These are phyloP conservation scores for Haemoproteus tartakovskyi DNA, from an alignment of 169 alveolate species.

Conservation along the genomic window DNA sequence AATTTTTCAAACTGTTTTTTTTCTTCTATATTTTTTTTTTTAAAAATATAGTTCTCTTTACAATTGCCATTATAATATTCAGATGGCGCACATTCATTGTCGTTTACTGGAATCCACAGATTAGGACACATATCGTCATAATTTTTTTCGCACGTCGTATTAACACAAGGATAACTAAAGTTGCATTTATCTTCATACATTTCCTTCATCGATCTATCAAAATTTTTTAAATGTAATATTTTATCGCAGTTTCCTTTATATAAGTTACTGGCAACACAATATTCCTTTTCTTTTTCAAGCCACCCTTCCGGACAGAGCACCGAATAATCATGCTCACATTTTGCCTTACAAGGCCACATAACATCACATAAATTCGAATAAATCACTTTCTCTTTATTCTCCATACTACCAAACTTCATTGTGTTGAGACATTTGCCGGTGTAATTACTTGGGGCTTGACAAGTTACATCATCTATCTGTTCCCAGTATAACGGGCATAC, in stretches of 20 bases:
- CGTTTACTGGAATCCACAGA: constrained; percentile 21
- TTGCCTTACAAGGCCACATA: constrained; percentile 61
- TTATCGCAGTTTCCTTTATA: constrained; percentile 40
- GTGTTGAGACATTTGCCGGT: constrained; percentile 51
- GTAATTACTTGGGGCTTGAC: constrained; percentile 73
- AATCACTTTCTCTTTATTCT: constrained; percentile 39
- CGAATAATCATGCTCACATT: constrained; percentile 73
- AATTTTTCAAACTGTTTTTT: constrained; percentile 46
- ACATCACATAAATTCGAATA: constrained; percentile 58
- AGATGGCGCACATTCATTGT: constrained; percentile 60
- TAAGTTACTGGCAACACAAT: constrained; percentile 45
- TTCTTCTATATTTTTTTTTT: constrained; percentile 38
- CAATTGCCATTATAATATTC: constrained; percentile 57
- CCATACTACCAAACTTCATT: constrained; percentile 37
- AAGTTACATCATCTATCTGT: constrained; percentile 32
- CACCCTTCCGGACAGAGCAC: constrained; percentile 78
- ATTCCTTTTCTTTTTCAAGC: constrained; percentile 64
- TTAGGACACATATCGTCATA: constrained; percentile 55
- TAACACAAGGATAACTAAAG: constrained; percentile 54
- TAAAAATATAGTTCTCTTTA: constrained; percentile 49
- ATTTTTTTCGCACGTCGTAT: constrained; percentile 57
- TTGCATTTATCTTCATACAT: constrained; percentile 60
- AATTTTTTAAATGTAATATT: constrained; percentile 33
- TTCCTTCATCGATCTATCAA: constrained; percentile 42
- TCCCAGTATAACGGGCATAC: constrained; percentile 76